Percentiles rank a stretch among this genome's conserved stretches.
Conservation (phyloP, 2,329 filamentous ascomycete species). For the Colletotrichum camelliae region DNA sequence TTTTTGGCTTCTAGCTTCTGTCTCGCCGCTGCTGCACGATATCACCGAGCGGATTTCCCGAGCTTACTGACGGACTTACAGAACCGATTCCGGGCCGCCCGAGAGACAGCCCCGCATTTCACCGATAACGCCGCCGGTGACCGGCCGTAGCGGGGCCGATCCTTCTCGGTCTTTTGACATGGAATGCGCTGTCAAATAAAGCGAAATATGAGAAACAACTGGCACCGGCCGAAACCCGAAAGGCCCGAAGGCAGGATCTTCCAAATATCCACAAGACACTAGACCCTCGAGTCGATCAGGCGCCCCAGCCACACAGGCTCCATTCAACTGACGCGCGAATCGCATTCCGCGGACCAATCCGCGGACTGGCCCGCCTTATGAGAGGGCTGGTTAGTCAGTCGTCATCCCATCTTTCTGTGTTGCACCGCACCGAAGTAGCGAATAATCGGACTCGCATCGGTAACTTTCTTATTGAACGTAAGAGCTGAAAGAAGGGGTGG, state of each 20-base stretch:
- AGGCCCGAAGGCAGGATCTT: not conserved
- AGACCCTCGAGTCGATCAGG: not conserved
- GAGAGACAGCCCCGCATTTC: not conserved
- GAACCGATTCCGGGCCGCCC: not conserved
- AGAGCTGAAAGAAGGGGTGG: not conserved
- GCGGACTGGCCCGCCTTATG: not conserved
- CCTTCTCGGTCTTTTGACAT: not conserved
- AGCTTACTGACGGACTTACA: not conserved
- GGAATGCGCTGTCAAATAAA: not conserved
- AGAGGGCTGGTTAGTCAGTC: not conserved
- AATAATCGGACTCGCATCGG: slow-evolving; percentile 7
- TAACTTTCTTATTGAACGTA: not conserved
- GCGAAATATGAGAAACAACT: not conserved
- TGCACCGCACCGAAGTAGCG: not conserved
- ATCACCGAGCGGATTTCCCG: not conserved
- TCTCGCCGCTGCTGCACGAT: not conserved
- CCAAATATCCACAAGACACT: not conserved
- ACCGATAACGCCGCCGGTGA: not conserved
- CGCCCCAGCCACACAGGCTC: not conserved
- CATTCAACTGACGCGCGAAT: not conserved
- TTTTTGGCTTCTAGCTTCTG: not conserved
- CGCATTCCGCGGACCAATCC: not conserved
- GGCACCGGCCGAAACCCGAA: not conserved
- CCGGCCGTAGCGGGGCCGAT: not conserved
- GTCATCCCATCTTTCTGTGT: not conserved